Conservation (phyloP, 345 rosid genomes). For the Geranium rotundifolium region DNA sequence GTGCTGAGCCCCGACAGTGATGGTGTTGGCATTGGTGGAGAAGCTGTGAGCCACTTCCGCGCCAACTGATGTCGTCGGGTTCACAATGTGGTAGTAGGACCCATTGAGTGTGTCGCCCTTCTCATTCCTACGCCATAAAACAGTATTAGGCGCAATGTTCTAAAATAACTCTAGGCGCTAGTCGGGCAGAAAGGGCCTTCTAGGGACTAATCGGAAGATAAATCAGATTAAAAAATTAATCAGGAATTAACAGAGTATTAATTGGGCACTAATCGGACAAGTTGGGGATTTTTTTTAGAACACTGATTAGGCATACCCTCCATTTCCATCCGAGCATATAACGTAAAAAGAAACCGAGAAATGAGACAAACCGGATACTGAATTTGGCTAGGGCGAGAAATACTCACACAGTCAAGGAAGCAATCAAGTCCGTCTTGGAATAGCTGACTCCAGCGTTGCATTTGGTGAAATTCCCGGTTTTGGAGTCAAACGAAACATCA, state of each 20-base stretch:
- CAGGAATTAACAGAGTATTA: too few species aligned
- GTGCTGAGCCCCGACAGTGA: conserved; percentile 74
- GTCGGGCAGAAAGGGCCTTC: too few species aligned
- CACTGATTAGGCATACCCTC: too few species aligned
- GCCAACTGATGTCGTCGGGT: conserved; percentile 58
- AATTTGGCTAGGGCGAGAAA: neutral
- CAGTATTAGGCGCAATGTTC: neutral
- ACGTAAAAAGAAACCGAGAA: neutral
- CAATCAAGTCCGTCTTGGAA: conserved; percentile 57
- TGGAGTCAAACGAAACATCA: conserved; percentile 73
- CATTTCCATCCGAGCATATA: too few species aligned
- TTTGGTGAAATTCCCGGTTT: conserved; percentile 61
- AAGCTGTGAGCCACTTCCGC: conserved; percentile 68
- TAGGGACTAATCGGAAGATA: too few species aligned
- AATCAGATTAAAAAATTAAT: too few species aligned
- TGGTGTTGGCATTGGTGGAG: conserved; percentile 61
- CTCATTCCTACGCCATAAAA: conserved; percentile 47
- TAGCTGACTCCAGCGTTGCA: conserved; percentile 69
- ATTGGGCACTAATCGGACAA: too few species aligned
- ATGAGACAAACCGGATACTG: too few species aligned
- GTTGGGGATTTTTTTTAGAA: too few species aligned
- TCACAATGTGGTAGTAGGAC: conserved; percentile 67
- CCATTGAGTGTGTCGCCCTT: conserved; percentile 59
- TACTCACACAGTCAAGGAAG: conserved; percentile 62
- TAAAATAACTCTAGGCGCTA: neutral